A percentile compares a stretch with the other conserved stretches of the same genome.
Evolutionary conservation across 2,329 filamentous ascomycete species (phyloP).

Genomic region (Aspergillus fumigatus): DNA sequence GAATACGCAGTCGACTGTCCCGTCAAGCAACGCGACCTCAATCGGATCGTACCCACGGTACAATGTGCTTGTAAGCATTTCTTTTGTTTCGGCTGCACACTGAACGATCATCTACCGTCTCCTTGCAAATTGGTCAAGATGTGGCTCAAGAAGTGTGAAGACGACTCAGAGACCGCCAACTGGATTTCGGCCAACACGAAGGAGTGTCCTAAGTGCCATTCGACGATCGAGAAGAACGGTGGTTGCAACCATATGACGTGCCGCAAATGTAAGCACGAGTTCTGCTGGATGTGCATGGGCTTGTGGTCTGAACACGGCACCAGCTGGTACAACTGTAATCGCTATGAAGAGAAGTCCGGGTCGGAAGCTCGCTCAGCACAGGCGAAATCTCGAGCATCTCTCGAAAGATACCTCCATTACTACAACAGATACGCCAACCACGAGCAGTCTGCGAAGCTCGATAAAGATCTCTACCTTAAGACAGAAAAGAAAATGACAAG

Average conservation of each 20-base stretch:
- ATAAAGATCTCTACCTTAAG: conserved; percentile 93
- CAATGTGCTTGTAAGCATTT: conserved; percentile 76
- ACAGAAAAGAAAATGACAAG: conserved; percentile 99
- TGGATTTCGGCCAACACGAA: conserved; percentile 99
- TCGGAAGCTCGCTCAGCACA: conserved; percentile 86
- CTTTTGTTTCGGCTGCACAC: conserved; percentile 93
- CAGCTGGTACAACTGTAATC: conserved; percentile 99
- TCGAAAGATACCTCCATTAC: conserved; percentile 97
- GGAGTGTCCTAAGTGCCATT: conserved; percentile 92
- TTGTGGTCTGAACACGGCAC: conserved; percentile 98
- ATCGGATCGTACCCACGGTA: conserved; percentile 83
- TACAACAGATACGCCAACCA: conserved; percentile 99
- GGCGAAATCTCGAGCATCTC: conserved; percentile 79
- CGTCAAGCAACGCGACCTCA: conserved; percentile 82
- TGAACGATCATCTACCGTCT: conserved; percentile 86
- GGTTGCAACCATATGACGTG: conserved; percentile 99
- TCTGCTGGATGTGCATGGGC: conserved; percentile 99
- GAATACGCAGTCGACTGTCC: conserved; percentile 85
- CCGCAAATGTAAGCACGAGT: conserved; percentile 90
- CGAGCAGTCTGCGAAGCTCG: conserved; percentile 92
- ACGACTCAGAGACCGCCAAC: conserved; percentile 96
- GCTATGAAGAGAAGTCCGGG: conserved; percentile 94
- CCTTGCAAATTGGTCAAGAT: conserved; percentile 87
- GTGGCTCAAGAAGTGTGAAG: conserved; percentile 97
- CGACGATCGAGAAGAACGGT: conserved; percentile 98